Evolutionary conservation across 441 rosid species (phyloP).

Genomic region (Kokia cookei): DNA sequence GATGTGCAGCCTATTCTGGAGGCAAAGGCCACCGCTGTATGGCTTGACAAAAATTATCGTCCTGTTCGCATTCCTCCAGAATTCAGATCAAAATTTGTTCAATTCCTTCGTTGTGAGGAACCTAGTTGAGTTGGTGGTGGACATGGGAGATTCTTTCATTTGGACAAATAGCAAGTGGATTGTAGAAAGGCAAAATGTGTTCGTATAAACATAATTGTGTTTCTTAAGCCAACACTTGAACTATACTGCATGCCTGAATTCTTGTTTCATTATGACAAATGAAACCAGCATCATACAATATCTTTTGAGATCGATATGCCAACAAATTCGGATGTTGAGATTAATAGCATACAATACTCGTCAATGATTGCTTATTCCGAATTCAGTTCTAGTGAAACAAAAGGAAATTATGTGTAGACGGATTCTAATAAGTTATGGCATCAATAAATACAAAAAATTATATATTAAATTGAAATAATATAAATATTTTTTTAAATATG

Average conservation of each 20-base stretch:
- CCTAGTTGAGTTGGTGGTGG: constrained; percentile 18
- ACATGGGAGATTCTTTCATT: not conserved
- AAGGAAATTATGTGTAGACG: too few species aligned
- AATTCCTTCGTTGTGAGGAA: constrained; percentile 31
- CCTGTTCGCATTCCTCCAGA: constrained; percentile 70
- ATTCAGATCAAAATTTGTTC: constrained; percentile 58
- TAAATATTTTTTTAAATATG: too few species aligned
- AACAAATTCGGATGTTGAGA: not conserved
- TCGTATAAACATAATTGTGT: not conserved
- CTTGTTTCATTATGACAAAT: not conserved
- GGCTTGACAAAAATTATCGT: constrained; percentile 75
- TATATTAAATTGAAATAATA: too few species aligned
- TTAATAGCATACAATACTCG: not conserved
- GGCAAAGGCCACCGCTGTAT: constrained; percentile 72
- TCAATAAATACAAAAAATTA: too few species aligned
- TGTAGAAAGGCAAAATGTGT: not conserved
- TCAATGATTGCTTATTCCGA: not conserved
- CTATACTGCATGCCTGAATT: not conserved
- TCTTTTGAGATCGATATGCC: not conserved
- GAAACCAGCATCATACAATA: not conserved
- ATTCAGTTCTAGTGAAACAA: too few species aligned
- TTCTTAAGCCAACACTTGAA: not conserved
- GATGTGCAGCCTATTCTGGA: constrained; percentile 55
- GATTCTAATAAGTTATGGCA: too few species aligned
- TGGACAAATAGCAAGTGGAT: not conserved